Conservation (phyloP, 2,329 filamentous ascomycete species). For the Leptographium procerum region DNA sequence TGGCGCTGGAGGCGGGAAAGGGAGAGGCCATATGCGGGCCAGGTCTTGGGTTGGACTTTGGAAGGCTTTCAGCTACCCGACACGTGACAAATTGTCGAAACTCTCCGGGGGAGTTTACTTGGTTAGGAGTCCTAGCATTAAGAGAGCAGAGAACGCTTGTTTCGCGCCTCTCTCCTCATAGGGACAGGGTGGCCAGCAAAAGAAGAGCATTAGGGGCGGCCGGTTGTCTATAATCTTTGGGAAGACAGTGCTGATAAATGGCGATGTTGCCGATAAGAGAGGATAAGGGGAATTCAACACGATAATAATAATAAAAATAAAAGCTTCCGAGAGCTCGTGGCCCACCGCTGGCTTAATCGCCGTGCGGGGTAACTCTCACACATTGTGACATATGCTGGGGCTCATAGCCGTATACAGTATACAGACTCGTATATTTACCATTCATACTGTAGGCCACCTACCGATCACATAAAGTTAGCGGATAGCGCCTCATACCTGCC, state of each 20-base stretch:
- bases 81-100: too few relatives aligned
- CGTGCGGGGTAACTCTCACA: neutral
- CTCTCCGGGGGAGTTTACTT: too few relatives aligned
- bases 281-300: slow-evolving; percentile 10
- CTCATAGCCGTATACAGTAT: neutral
- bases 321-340: neutral
- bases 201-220: neutral
- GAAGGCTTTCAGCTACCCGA: too few relatives aligned
- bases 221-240: neutral
- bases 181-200: neutral
- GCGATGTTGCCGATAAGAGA: neutral
- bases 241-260: neutral
- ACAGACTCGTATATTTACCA: neutral
- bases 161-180: neutral
- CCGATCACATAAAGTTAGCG: neutral
- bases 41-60: neutral
- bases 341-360: neutral
- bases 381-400: neutral
- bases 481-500: neutral
- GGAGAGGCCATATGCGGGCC: slow-evolving; percentile 45
- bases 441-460: neutral
- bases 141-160: neutral
- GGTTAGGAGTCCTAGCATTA: neutral
- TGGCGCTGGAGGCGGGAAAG: slow-evolving; percentile 62
- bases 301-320: neutral